A percentile compares a stretch with the other conserved stretches of the same genome.
Evolutionary conservation across 345 rosid genomes (phyloP).

Genomic region (Populus davidiana): DNA sequence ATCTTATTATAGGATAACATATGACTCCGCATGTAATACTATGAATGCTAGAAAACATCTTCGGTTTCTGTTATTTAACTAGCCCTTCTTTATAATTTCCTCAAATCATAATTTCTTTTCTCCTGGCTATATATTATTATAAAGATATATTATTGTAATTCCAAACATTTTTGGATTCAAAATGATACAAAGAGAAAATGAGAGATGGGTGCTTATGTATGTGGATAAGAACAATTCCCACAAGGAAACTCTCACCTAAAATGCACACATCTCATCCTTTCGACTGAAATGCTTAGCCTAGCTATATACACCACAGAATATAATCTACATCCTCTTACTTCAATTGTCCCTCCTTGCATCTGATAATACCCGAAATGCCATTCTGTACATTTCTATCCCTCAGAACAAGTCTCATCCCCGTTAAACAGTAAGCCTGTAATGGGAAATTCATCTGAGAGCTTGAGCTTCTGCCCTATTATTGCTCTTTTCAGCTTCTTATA

Average conservation of each 20-base stretch:
- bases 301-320: slow-evolving; percentile 34
- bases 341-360: background rate
- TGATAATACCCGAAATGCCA: slow-evolving; percentile 28
- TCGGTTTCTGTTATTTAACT: too few species aligned
- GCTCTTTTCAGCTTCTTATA: background rate
- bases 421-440: slow-evolving; percentile 1
- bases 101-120: background rate
- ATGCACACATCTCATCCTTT: slow-evolving; percentile 30
- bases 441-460: slow-evolving; percentile 19
- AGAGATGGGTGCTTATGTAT: slow-evolving; percentile 32
- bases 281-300: background rate
- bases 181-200: background rate
- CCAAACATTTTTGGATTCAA: too few species aligned
- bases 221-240: slow-evolving; percentile 38
- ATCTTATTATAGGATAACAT: too few species aligned
- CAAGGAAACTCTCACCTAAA: slow-evolving; percentile 31
- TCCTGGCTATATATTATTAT: background rate
- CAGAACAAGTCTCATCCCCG: background rate
- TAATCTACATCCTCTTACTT: slow-evolving; percentile 10
- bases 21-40: too few species aligned
- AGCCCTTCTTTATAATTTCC: too few species aligned
- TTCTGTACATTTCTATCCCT: background rate
- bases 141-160: background rate
- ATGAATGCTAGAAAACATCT: too few species aligned
- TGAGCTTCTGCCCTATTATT: slow-evolving; percentile 15